Conservation (phyloP, 495 filamentous ascomycete genomes). For the Neurospora sp. region DNA sequence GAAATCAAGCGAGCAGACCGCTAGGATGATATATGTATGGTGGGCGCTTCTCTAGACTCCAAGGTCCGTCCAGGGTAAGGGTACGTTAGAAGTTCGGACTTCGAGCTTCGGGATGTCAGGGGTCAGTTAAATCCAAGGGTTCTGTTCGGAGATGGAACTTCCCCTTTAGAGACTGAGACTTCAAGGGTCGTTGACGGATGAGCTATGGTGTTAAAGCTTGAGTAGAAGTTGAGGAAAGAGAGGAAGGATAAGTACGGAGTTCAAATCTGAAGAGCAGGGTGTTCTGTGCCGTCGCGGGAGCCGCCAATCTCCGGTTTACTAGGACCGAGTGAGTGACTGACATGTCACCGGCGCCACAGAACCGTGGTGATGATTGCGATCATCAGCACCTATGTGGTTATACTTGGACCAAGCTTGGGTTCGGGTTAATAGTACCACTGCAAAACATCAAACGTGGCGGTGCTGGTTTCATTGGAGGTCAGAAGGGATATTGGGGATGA, state of each 20-base stretch:
- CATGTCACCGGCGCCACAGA: background rate
- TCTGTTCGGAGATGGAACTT: background rate
- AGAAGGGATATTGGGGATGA: background rate
- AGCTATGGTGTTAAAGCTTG: too few species aligned
- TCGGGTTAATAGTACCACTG: background rate
- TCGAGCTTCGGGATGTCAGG: background rate
- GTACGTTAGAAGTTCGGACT: background rate
- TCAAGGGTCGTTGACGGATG: background rate
- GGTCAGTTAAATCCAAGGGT: background rate
- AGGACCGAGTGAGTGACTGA: background rate
- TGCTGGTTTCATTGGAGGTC: background rate
- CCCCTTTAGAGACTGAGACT: too few species aligned
- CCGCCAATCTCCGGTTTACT: background rate
- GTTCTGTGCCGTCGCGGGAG: background rate
- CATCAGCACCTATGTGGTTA: background rate
- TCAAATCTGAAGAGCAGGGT: background rate
- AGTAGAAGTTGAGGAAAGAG: background rate
- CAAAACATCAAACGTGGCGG: background rate
- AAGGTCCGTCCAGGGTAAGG: background rate
- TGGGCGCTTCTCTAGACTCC: background rate
- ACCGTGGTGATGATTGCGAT: background rate
- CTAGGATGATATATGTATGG: background rate
- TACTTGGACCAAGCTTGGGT: background rate
- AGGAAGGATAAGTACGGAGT: background rate
- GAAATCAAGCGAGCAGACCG: background rate